These are phyloP conservation scores for Prunus persica DNA, from an alignment of 306 rosid species.

Conservation along the genomic window DNA sequence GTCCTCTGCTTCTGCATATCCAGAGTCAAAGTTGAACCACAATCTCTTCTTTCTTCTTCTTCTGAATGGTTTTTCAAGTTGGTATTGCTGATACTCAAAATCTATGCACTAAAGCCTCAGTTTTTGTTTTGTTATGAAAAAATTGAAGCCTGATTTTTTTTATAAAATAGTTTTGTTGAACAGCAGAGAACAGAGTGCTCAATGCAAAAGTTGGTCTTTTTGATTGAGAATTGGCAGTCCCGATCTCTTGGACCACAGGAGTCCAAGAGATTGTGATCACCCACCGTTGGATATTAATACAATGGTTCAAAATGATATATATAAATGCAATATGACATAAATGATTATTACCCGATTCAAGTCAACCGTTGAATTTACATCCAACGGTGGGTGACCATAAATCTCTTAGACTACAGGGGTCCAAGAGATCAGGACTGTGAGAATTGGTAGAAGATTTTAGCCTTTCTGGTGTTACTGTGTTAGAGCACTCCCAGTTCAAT, in stretches of 20 bases:
- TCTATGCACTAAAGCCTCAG: neutral
- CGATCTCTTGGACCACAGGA: too few relatives aligned
- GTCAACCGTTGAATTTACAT: too few relatives aligned
- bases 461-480: too few relatives aligned
- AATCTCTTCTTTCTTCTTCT: neutral
- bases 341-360: too few relatives aligned
- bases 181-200: neutral
- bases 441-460: neutral
- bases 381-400: too few relatives aligned
- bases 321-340: too few relatives aligned
- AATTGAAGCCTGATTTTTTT: neutral
- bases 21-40: neutral
- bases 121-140: neutral
- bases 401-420: too few relatives aligned
- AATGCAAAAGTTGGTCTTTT: neutral
- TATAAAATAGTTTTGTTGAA: neutral
- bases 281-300: too few relatives aligned
- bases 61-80: neutral
- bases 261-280: too few relatives aligned
- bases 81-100: neutral
- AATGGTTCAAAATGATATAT: too few relatives aligned
- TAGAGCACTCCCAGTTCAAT: too few relatives aligned
- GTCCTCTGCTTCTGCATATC: conserved; percentile 1
- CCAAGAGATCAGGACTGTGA: too few relatives aligned
- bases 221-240: neutral